Evolutionary conservation across 73 alveolate genomes (phyloP).

Genomic region (Paramecium biaurelia): DNA sequence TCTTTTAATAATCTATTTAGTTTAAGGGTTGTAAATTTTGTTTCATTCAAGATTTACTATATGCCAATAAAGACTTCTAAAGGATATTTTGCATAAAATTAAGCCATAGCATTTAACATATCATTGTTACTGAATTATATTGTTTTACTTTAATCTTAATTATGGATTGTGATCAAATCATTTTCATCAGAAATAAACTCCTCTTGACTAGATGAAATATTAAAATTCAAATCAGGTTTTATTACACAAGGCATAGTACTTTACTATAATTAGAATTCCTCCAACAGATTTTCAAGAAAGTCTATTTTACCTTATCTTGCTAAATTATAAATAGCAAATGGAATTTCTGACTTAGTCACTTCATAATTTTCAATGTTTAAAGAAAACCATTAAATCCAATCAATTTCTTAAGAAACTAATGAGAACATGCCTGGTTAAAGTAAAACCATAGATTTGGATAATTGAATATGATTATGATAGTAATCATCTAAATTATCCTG

Average conservation of each 20-base stretch:
- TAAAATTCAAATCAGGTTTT: not conserved
- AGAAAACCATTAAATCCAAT: conserved; percentile 10
- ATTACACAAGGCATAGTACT: not conserved
- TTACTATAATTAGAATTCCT: not conserved
- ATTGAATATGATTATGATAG: not conserved
- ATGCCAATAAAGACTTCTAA: not conserved
- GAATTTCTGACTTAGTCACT: not conserved
- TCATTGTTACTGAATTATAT: not conserved
- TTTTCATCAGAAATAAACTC: not conserved
- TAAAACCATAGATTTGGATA: not conserved
- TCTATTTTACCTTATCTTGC: not conserved
- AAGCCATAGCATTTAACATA: not conserved
- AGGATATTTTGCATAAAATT: conserved; percentile 19
- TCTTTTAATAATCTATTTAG: not conserved
- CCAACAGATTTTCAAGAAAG: not conserved
- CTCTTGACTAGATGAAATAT: not conserved
- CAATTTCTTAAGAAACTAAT: not conserved
- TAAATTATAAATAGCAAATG: not conserved
- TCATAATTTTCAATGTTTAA: not conserved
- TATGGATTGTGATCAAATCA: not conserved
- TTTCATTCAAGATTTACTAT: not conserved
- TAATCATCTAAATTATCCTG: not conserved
- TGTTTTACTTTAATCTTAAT: not conserved
- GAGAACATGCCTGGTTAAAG: not conserved
- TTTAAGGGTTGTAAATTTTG: not conserved